These are phyloP conservation scores for Thalassiosira profunda DNA, from an alignment of 108 stramenopile species.

Conservation along the genomic window DNA sequence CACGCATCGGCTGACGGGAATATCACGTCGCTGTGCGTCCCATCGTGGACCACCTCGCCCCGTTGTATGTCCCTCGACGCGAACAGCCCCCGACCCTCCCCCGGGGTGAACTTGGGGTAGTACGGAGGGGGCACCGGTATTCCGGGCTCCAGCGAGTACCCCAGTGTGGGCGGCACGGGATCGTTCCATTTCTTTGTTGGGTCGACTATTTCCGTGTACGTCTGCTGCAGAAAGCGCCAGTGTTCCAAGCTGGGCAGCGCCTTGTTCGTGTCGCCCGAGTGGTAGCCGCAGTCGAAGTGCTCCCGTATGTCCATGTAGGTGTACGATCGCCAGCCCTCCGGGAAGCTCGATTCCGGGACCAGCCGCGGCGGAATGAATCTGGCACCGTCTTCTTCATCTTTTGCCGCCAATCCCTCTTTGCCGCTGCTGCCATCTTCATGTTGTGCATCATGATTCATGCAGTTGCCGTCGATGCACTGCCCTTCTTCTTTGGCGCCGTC, in stretches of 20 bases:
- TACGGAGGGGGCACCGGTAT: background rate
- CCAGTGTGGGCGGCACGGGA: conserved; percentile 6
- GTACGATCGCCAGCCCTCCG: background rate
- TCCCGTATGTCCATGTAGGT: background rate
- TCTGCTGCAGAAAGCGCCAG: background rate
- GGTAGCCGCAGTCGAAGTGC: background rate
- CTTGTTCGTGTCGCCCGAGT: background rate
- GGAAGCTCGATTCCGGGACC: no score
- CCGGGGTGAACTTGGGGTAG: background rate
- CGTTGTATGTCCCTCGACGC: conserved; percentile 4
- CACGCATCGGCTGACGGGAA: conserved; percentile 10
- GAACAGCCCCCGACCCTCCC: conserved; percentile 14
- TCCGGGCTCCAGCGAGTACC: background rate
- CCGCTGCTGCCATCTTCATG: no score
- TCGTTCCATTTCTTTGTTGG: background rate
- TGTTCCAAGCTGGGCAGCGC: background rate
- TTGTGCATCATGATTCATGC: no score
- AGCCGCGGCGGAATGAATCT: no score
- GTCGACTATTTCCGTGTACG: conserved; percentile 2
- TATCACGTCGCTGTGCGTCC: background rate
- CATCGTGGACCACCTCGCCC: conserved; percentile 3
- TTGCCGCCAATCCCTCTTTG: no score
- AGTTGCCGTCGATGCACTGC: no score
- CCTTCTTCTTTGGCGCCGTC: no score
- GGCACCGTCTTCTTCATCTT: no score